Base-by-base conservation (phyloP, 768 basidiomycete genomes). In the Lactarius evosmus region DNA sequence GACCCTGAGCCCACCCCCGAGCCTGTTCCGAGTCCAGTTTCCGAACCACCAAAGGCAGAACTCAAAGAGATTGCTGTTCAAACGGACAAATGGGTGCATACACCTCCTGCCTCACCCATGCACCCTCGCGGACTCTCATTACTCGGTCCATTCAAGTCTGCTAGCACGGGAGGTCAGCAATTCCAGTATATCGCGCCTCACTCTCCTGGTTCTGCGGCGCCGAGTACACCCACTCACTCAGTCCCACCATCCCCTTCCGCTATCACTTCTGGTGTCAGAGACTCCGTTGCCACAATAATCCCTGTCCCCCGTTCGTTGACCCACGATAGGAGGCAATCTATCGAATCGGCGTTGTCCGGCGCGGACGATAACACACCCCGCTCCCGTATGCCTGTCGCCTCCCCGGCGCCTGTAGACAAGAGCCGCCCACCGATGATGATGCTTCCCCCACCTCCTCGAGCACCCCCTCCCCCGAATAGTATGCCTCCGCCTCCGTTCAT, bases 401-500 rank as follows among this genome's bases (percentile, higher is more conserved):
- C 79, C 27, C 76, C 83, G 30, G 76, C 80, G 11, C 74, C 80
- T 6, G 80, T 87, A 32, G 89, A 91, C 77, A 93, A 88, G 77
- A 83, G 88, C 19, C 85, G 84, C 58, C 94, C 93, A 52, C 92
- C 93, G 0, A 92, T 85, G 75, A 91, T 93, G 89, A 77, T 84
- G 32, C 76, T 94, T 30, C 78, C 78, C 3, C 91, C 91, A 0
- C 91, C 92, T 1, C 91, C 91, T 3, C 88, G 88, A 7, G 84
- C 83, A 61, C 78, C 82, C 57, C 89, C 91, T 0, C 91, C 91
- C 9, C 91, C 91, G 6, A 79, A 82, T 2, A 78, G 70, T 67
- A 87, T 75, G 90, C 84, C 79, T 17, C 92, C 92, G 12, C 91
- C 92, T 1, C 70, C 81, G 16, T 88, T 87, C 72, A 84, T 93